A percentile compares a stretch with the other conserved stretches of the same genome.
phyloP scores from a whole-genome alignment of 202 grass and related monocot genomes.

The Panicum virgatum region DNA sequence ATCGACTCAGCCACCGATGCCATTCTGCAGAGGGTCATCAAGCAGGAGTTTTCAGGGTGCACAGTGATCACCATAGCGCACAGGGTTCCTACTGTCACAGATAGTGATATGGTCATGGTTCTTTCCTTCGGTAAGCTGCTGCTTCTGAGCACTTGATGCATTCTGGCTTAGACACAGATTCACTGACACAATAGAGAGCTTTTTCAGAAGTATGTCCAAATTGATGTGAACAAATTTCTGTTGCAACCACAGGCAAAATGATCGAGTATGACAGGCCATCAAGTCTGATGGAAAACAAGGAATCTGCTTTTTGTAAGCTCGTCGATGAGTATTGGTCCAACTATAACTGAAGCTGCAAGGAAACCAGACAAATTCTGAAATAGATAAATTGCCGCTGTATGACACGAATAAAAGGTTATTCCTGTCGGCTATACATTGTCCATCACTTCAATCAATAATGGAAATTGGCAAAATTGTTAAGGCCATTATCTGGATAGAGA shows the following conservation, averaged over 20 bases:
- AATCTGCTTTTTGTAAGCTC: slow-evolving; percentile 75
- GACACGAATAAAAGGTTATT: background rate
- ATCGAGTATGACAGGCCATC: slow-evolving; percentile 71
- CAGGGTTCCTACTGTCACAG: slow-evolving; percentile 76
- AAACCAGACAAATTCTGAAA: background rate
- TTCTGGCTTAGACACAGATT: background rate
- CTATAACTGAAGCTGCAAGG: slow-evolving; percentile 43
- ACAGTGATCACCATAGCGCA: slow-evolving; percentile 88
- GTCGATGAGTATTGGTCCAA: slow-evolving; percentile 91
- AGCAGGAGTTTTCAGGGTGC: slow-evolving; percentile 63
- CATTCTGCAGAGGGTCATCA: slow-evolving; percentile 68
- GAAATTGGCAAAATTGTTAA: background rate
- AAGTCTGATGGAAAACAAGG: slow-evolving; percentile 61
- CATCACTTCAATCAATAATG: slow-evolving; percentile 1
- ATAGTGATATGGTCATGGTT: slow-evolving; percentile 91
- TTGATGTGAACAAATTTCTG: background rate
- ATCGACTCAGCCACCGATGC: slow-evolving; percentile 79
- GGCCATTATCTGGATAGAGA: slow-evolving; percentile 10
- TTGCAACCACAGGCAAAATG: slow-evolving; percentile 63
- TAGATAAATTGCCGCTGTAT: background rate
- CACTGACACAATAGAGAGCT: background rate
- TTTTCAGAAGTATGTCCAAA: background rate
- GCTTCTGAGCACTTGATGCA: background rate
- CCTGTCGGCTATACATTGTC: background rate
- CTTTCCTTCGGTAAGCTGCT: slow-evolving; percentile 77